These are phyloP conservation scores for Colletotrichum tropicale DNA, from an alignment of 2,329 filamentous ascomycete species.

Conservation along the genomic window DNA sequence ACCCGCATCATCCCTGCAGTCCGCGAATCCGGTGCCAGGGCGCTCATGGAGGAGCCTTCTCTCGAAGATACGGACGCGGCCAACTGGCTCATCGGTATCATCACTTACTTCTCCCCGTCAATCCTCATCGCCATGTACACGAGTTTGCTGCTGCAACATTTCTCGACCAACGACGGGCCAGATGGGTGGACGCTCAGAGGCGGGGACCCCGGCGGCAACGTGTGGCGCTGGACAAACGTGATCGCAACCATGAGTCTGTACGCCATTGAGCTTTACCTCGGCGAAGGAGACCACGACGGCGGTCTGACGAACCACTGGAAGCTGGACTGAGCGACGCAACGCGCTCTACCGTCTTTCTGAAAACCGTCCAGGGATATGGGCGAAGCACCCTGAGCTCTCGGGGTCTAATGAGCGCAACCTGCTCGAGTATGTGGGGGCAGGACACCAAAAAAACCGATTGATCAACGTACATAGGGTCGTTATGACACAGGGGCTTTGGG, in stretches of 20 bases:
- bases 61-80: constrained; percentile 87
- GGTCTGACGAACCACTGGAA: constrained; percentile 87
- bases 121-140: constrained; percentile 97
- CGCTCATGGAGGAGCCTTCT: constrained; percentile 82
- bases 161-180: constrained; percentile 75
- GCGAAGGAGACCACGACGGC: constrained; percentile 79
- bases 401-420: constrained; percentile 6
- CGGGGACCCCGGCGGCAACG: constrained; percentile 81
- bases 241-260: constrained; percentile 89
- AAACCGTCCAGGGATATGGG: not conserved
- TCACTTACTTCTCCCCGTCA: constrained; percentile 94
- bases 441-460: constrained; percentile 6
- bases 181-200: constrained; percentile 86
- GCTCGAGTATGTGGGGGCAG: not conserved
- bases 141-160: constrained; percentile 93
- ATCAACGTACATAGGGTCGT: constrained; percentile 20
- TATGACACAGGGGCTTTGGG: constrained; percentile 13
- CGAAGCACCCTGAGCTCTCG: not conserved
- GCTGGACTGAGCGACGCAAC: constrained; percentile 67
- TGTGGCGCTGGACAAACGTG: constrained; percentile 94
- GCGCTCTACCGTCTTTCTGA: not conserved
- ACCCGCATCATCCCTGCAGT: constrained; percentile 96
- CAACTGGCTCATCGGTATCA: constrained; percentile 77
- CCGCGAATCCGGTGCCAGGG: constrained; percentile 82
- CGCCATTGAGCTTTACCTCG: constrained; percentile 86